Conservation (phyloP, 306 rosid genomes). For the Vicia villosa region DNA sequence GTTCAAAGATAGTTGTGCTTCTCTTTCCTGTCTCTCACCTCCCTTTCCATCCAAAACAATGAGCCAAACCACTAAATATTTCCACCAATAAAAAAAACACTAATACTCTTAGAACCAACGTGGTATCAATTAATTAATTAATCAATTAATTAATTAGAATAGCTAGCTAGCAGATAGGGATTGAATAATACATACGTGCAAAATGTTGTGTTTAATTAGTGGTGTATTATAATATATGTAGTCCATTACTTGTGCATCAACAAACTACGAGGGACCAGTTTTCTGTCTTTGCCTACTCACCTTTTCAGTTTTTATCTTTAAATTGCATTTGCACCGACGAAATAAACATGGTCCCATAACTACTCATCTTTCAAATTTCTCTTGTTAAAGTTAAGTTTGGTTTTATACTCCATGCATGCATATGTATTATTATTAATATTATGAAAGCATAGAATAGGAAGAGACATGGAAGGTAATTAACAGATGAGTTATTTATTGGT, state of each 20-base stretch:
- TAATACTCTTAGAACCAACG: too few species aligned
- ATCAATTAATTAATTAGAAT: not conserved
- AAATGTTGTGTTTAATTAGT: not conserved
- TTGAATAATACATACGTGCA: not conserved
- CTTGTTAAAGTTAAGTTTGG: not conserved
- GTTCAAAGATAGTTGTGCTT: too few species aligned
- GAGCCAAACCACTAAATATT: too few species aligned
- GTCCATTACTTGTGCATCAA: slow-evolving; percentile 15
- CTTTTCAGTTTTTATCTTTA: not conserved
- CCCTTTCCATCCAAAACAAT: too few species aligned
- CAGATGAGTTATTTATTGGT: not conserved
- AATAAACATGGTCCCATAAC: slow-evolving; percentile 4
- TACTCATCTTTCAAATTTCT: slow-evolving; percentile 8
- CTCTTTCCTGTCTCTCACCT: too few species aligned
- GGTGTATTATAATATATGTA: not conserved
- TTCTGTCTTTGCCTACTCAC: not conserved
- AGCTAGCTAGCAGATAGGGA: not conserved
- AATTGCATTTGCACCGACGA: slow-evolving; percentile 28
- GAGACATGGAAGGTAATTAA: slow-evolving; percentile 8
- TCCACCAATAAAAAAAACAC: too few species aligned
- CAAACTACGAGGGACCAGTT: not conserved
- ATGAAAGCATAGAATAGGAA: not conserved
- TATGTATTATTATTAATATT: too few species aligned
- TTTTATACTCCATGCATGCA: not conserved
- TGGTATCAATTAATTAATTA: too few species aligned